Percentiles rank a stretch among this genome's conserved stretches.
phyloP scores from a whole-genome alignment of 306 rosid genomes.

The Phaseolus lunatus region DNA sequence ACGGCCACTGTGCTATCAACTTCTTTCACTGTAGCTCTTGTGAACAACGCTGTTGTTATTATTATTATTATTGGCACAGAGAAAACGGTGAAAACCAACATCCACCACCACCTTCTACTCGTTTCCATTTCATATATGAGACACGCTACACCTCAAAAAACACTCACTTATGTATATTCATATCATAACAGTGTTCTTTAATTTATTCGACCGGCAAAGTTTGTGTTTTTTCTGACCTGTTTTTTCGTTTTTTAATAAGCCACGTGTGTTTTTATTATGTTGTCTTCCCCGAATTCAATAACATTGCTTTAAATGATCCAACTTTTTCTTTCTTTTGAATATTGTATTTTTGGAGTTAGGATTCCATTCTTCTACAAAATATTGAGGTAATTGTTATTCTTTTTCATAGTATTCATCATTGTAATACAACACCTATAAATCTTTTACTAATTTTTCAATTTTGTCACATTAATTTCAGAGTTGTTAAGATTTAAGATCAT shows the following conservation, averaged over 20 bases:
- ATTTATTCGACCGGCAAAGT: background rate
- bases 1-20: background rate
- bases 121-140: background rate
- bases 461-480: no score
- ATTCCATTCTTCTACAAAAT: no score
- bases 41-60: background rate
- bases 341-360: no score
- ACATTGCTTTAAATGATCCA: no score
- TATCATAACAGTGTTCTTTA: background rate
- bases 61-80: background rate
- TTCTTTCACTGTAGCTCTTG: background rate
- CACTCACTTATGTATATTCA: background rate
- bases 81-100: background rate
- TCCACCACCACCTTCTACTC: slow-evolving; percentile 5
- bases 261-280: no score
- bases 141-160: background rate
- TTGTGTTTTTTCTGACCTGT: background rate
- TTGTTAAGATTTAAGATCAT: no score
- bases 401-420: no score
- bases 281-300: no score
- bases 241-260: background rate
- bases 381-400: no score
- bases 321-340: no score
- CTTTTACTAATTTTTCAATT: no score
- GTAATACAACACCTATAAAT: no score